Evolutionary conservation across 345 rosid species (phyloP), one percentile per base, ranked within the genome.

Genomic region (Eucalyptus urophylla): DNA sequence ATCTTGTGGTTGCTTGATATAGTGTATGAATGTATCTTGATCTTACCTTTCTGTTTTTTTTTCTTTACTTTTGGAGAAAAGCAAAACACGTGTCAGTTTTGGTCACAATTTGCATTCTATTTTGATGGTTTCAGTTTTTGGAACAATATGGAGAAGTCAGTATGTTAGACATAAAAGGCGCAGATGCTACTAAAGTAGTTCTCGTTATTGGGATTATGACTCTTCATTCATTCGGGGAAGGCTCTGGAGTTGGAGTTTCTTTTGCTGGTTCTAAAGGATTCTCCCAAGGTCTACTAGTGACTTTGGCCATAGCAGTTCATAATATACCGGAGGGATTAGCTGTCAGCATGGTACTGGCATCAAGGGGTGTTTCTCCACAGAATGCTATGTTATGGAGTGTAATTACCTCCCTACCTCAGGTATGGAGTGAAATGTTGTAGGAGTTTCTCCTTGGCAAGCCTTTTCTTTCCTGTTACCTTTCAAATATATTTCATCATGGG

Each of bases 361-460:
- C 99, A 88, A 94, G 98, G 89, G 99, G 99, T 88, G 99, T 98
- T 90, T 98, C 99, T 91, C 99, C 99, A 8, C 99, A 97, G 87
- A 98, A 98, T 93, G 99, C 99, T 76, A 98, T 98, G 99, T 91
- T 98, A 86, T 98, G 99, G 99, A 98, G 99, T 92, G 92, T 98
- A 88, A 96, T 97, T 90, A 98, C 99, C 86, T 98, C 99, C 89
- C 94, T 98, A 90, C 99, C 99, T 86, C 99, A 98, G 99, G 99
- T 98, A 88, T 88, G 43, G 44, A 29, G 43, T 40, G 29, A 21
- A 49, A 62, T 10, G 44, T 49, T 67, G 24, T 60, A 65, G 49
- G 80, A 4, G 85, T 69, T 21, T 49, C 86, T 80, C 44, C 29
- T 50, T 44, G 29, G 81, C 31, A 13, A n/a, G 21, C 43, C 85